Percentiles rank a stretch among this genome's conserved stretches.
Evolutionary conservation across 306 rosid species (phyloP).

Genomic region (Clitoria ternatea): DNA sequence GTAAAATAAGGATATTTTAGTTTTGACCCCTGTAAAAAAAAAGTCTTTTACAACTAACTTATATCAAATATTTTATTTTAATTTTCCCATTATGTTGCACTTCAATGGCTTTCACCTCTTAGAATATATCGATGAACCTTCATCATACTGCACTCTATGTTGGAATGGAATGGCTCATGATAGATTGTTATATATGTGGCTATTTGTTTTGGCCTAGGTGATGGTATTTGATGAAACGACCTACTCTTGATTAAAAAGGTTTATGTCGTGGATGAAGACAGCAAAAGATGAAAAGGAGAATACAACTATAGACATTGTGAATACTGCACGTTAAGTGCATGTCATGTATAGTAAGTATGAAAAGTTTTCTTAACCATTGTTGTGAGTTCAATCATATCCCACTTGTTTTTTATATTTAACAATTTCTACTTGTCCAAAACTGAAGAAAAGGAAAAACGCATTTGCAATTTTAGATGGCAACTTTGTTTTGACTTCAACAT

Average conservation of each 20-base stretch:
- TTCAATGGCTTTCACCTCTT: no score
- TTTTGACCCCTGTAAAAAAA: no score
- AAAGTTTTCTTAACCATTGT: constrained; percentile 39
- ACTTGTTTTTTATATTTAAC: neutral
- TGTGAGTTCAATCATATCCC: constrained; percentile 30
- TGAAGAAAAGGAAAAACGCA: neutral
- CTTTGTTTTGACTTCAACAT: constrained; percentile 14
- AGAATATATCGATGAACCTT: constrained; percentile 18
- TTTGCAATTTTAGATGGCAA: constrained; percentile 24
- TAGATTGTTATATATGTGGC: constrained; percentile 7
- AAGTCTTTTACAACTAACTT: no score
- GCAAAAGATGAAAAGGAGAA: constrained; percentile 33
- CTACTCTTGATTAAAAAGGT: constrained; percentile 38
- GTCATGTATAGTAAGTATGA: constrained; percentile 43
- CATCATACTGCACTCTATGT: neutral
- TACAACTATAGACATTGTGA: constrained; percentile 39
- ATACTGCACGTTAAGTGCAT: constrained; percentile 44
- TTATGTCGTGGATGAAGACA: constrained; percentile 50
- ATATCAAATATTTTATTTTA: no score
- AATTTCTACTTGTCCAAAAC: neutral
- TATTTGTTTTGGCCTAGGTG: constrained; percentile 43
- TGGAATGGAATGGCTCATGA: neutral
- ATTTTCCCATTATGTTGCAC: no score
- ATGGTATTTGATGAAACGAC: constrained; percentile 87
- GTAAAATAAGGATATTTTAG: no score